Conservation (phyloP, 2,329 filamentous ascomycete species). For the Aspergillus glaucus region DNA sequence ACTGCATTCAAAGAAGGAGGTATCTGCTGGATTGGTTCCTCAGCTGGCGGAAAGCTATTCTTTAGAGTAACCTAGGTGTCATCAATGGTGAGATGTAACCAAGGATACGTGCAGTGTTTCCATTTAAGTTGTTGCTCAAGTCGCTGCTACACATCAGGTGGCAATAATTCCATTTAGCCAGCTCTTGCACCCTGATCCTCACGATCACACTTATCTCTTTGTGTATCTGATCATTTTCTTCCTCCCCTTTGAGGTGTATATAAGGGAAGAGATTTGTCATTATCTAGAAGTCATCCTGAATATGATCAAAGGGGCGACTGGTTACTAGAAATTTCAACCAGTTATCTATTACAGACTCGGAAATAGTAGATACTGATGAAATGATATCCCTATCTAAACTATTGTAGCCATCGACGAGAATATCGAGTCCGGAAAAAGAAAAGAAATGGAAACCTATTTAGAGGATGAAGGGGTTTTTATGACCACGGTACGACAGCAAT, state of each 20-base stretch:
- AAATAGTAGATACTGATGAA: no score
- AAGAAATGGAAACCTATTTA: no score
- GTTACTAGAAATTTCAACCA: slow-evolving; percentile 12
- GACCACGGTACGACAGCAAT: no score
- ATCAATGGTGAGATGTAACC: slow-evolving; percentile 13
- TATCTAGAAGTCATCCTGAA: slow-evolving; percentile 4
- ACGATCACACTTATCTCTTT: slow-evolving; percentile 11
- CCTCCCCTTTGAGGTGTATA: slow-evolving; percentile 8
- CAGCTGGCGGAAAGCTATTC: slow-evolving; percentile 5
- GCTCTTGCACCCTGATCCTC: slow-evolving; percentile 5
- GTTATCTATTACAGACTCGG: no score
- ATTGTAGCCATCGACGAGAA: no score
- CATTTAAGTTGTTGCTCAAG: slow-evolving; percentile 11
- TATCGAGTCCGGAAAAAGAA: no score
- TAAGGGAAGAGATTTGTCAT: slow-evolving; percentile 4
- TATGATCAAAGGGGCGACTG: slow-evolving; percentile 13
- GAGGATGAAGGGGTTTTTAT: no score
- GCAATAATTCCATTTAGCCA: slow-evolving; percentile 3
- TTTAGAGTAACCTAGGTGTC: slow-evolving; percentile 6
- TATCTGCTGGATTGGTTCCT: slow-evolving; percentile 6
- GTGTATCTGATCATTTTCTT: slow-evolving; percentile 9
- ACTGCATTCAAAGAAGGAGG: slow-evolving; percentile 9
- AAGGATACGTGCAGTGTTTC: slow-evolving; percentile 16
- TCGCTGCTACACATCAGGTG: background rate
- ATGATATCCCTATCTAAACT: no score